Evolutionary conservation across 2,329 filamentous ascomycete genomes (phyloP).

Genomic region (Paradendryphiella salina): DNA sequence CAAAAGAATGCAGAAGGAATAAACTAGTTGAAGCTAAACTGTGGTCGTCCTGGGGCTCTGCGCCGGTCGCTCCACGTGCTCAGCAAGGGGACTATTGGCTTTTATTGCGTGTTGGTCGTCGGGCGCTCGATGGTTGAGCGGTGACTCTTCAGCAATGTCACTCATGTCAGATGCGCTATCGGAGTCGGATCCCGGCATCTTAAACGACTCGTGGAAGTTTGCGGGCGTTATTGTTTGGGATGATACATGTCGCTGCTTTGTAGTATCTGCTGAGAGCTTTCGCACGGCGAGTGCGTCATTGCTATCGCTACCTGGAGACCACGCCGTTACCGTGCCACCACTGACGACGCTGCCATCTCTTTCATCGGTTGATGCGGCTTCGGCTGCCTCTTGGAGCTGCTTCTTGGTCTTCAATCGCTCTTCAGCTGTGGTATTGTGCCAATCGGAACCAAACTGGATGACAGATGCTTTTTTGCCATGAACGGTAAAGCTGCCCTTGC

Average conservation of each 20-base stretch:
- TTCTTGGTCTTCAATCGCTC: conserved; percentile 47
- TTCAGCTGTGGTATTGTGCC: conserved; percentile 62
- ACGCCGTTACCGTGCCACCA: conserved; percentile 26
- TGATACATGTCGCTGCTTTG: conserved; percentile 43
- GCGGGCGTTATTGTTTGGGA: conserved; percentile 43
- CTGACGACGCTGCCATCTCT: conserved; percentile 33
- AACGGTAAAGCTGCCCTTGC: conserved; percentile 87
- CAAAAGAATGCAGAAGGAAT: conserved; percentile 18
- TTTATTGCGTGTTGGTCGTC: conserved; percentile 16
- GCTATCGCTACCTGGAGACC: conserved; percentile 23
- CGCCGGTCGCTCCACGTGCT: conserved; percentile 15
- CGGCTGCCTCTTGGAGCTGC: conserved; percentile 42
- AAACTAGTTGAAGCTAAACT: conserved; percentile 15
- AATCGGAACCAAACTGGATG: conserved; percentile 92
- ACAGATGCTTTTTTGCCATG: conserved; percentile 98
- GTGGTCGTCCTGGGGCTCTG: conserved; percentile 18
- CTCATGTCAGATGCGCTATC: conserved; percentile 40
- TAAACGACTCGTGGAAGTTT: conserved; percentile 31
- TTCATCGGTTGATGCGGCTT: conserved; percentile 32
- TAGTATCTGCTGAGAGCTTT: conserved; percentile 30
- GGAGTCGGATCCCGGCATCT: conserved; percentile 25
- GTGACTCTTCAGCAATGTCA: conserved; percentile 40
- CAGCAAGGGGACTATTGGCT: conserved; percentile 18
- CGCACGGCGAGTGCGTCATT: conserved; percentile 30
- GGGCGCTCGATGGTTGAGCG: conserved; percentile 13